Evolutionary conservation across 495 filamentous ascomycete genomes (phyloP).

Genomic region (Aspergillus haitiensis): DNA sequence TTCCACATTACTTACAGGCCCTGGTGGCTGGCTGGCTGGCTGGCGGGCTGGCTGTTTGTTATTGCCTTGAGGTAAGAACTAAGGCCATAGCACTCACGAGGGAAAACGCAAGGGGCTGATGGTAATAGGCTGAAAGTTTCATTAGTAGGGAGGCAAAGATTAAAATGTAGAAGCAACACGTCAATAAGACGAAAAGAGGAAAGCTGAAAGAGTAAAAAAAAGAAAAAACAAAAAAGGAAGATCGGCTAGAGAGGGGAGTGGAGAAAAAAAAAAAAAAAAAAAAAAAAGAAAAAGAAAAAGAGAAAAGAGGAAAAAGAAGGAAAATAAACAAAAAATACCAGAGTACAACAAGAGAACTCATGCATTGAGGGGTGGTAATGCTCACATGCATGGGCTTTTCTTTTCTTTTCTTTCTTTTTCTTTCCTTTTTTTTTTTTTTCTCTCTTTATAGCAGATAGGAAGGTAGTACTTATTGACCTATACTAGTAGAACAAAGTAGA

Average conservation of each 20-base stretch:
- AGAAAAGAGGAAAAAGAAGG: background rate
- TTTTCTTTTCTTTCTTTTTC: background rate
- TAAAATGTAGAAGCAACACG: constrained; percentile 3
- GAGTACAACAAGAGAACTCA: constrained; percentile 2
- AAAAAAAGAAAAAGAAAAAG: constrained; percentile 6
- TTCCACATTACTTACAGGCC: background rate
- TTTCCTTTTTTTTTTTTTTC: background rate
- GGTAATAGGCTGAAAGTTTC: constrained; percentile 3
- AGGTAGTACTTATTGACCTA: constrained; percentile 5
- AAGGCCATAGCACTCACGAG: constrained; percentile 30
- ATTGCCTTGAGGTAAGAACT: background rate
- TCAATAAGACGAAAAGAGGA: constrained; percentile 1
- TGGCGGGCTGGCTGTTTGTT: constrained; percentile 2
- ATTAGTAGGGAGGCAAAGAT: constrained; percentile 2
- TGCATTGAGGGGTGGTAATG: constrained; percentile 7
- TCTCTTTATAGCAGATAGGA: too few relatives aligned
- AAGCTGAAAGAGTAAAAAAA: background rate
- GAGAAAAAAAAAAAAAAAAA: background rate
- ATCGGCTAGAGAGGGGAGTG: background rate
- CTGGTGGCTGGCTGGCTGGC: constrained; percentile 27
- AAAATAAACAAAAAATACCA: constrained; percentile 1
- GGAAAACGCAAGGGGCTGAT: constrained; percentile 32
- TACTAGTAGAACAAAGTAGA: constrained; percentile 5
- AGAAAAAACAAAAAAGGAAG: background rate
- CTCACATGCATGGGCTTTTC: constrained; percentile 17